Conservation (phyloP, 768 basidiomycete species). For the Lactarius trivialis region DNA sequence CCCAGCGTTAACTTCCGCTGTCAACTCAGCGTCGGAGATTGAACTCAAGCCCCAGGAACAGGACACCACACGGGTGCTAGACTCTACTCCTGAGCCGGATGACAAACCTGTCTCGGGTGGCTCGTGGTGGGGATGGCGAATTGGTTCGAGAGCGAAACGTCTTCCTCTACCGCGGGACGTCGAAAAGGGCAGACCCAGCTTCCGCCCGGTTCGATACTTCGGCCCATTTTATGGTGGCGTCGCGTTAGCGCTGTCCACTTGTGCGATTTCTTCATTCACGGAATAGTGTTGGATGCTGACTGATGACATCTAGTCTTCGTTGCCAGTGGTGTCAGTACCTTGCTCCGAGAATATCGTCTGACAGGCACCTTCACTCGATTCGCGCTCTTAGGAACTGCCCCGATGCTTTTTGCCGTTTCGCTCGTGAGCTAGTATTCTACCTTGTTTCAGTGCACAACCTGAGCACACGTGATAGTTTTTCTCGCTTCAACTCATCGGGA, state of each 20-base stretch:
- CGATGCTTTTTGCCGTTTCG: conserved; percentile 71
- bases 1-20: conserved; percentile 36
- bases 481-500: conserved; percentile 59
- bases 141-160: conserved; percentile 29
- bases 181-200: conserved; percentile 41
- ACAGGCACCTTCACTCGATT: conserved; percentile 62
- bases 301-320: conserved; percentile 50
- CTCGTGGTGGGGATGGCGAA: conserved; percentile 25
- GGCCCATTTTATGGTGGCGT: conserved; percentile 71
- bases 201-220: conserved; percentile 44
- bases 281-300: not conserved
- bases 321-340: conserved; percentile 48
- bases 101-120: conserved; percentile 18
- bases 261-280: conserved; percentile 35
- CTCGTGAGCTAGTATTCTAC: conserved; percentile 40
- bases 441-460: conserved; percentile 1
- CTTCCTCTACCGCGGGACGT: conserved; percentile 32
- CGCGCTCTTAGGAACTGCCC: conserved; percentile 54
- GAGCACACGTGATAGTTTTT: conserved; percentile 51
- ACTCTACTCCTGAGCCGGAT: not conserved
- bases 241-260: conserved; percentile 55
- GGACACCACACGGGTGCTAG: not conserved
- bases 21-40: conserved; percentile 44
- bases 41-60: conserved; percentile 38
- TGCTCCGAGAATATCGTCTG: conserved; percentile 61